Conservation (phyloP, 2,329 filamentous ascomycete species). For the Reticulascus tulasneorum region DNA sequence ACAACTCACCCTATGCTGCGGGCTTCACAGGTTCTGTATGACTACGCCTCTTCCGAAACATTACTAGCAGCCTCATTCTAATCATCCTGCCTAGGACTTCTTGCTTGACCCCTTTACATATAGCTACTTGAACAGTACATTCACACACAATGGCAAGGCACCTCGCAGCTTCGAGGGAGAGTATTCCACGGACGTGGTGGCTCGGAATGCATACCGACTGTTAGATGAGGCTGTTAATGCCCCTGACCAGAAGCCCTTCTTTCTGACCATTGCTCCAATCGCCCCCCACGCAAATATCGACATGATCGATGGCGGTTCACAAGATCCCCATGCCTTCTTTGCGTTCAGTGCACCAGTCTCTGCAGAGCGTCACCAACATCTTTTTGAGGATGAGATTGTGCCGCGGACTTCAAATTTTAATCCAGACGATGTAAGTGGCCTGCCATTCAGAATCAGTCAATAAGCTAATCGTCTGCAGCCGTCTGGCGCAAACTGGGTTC, state of each 20-base stretch:
- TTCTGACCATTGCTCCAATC: conserved; percentile 47
- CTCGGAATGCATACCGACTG: conserved; percentile 46
- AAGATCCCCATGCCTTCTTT: conserved; percentile 41
- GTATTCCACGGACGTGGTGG: conserved; percentile 50
- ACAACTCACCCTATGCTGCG: conserved; percentile 43
- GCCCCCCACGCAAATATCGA: conserved; percentile 5
- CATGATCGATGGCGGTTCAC: conserved; percentile 24
- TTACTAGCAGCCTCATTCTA: too few relatives aligned
- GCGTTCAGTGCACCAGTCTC: conserved; percentile 40
- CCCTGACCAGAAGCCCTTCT: conserved; percentile 45
- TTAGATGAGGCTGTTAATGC: conserved; percentile 45
- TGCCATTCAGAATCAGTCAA: too few relatives aligned
- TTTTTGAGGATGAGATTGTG: conserved; percentile 53
- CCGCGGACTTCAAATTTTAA: conserved; percentile 61
- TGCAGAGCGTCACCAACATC: conserved; percentile 49
- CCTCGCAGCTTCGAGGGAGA: conserved; percentile 49
- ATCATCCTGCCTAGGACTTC: too few relatives aligned
- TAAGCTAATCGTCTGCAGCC: too few relatives aligned
- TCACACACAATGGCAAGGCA: conserved; percentile 12
- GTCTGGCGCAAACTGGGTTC: conserved; percentile 35
- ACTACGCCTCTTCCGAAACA: too few relatives aligned
- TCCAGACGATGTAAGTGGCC: conserved; percentile 29
- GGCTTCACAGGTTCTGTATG: conserved; percentile 57
- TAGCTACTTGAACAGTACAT: conserved; percentile 58
- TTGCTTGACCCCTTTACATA: conserved; percentile 66